Evolutionary conservation across 805 yeast genomes (phyloP), one percentile per base, ranked within the genome.

Genomic region (Zygosaccharomyces bailii): DNA sequence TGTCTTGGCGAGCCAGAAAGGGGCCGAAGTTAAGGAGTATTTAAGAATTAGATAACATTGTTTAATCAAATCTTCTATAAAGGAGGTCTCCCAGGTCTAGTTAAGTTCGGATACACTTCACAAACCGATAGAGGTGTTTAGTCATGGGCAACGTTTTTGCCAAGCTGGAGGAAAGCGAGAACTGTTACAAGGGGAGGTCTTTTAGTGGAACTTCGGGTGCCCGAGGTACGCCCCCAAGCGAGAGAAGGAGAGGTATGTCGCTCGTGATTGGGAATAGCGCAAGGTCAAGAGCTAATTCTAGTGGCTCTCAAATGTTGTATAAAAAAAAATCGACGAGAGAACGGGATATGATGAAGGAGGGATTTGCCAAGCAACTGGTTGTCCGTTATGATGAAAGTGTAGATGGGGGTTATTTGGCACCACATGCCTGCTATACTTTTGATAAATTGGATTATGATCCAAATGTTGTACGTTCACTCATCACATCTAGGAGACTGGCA

Each of bases 331-430:
- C 64, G 24, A 73, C 74, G n/a, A 76, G 68, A 38, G 90, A 84
- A 30, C 78, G 76, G 56, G 82, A 76, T 46, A 61, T 59, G 40
- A 61, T 62, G 40, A 74, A 74, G 44, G 85, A 80, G 49, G 64
- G 66, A 13, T 87, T 80, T 54, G 77, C 76, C 43, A 54, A 67
- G 49, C 74, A 79, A 18, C 67, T 85, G 43, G 68, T 85, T 17
- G 87, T 85, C 2, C 70, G 74, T 49, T 75, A 65, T 55, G 71
- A 71, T 31, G 95, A 87, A 57, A 78, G 71, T 50, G 96, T 91
- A 11, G 98, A 93, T 66, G 99, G 99, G 14, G 99, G 99, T 1
- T 89, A 70, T 60, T 67, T 91, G 51, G 96, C 95, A 1, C 96
- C 98, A 0, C 86, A 78, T 65, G 97, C 97, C 1, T 85, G 86